phyloP scores from a whole-genome alignment of 306 rosid species.

The Pueraria montana region DNA sequence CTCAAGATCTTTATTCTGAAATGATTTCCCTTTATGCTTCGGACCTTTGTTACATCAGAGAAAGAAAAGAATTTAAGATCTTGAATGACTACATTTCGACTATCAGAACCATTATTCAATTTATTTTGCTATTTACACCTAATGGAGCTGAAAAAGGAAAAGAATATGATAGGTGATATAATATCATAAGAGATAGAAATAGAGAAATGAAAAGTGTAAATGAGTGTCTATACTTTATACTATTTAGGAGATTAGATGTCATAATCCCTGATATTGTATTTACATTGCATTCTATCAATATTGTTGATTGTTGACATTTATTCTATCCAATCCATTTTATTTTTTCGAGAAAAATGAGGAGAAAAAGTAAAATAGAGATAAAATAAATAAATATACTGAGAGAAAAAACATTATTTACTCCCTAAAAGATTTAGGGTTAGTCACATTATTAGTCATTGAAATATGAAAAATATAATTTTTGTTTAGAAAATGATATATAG shows the following conservation, averaged over 20 bases:
- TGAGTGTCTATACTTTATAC: too few species aligned
- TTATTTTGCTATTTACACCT: background rate
- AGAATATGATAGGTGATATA: background rate
- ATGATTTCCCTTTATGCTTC: background rate
- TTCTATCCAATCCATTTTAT: background rate
- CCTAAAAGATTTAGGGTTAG: background rate
- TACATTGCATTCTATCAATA: too few species aligned
- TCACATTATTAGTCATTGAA: background rate
- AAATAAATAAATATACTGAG: background rate
- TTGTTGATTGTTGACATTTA: background rate
- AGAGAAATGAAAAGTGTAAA: too few species aligned
- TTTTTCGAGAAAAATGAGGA: background rate
- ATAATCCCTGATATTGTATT: background rate
- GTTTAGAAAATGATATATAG: background rate
- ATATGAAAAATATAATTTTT: background rate
- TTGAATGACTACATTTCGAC: background rate
- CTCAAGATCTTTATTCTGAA: background rate
- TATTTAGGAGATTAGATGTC: too few species aligned
- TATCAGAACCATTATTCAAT: background rate
- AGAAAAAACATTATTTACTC: background rate
- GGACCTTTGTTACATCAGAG: background rate
- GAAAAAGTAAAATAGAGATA: background rate
- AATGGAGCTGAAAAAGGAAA: background rate
- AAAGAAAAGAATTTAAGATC: background rate
- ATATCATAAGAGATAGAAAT: too few species aligned